phyloP scores from a whole-genome alignment of 2,329 filamentous ascomycete species.

The Elsinoe fawcettii region DNA sequence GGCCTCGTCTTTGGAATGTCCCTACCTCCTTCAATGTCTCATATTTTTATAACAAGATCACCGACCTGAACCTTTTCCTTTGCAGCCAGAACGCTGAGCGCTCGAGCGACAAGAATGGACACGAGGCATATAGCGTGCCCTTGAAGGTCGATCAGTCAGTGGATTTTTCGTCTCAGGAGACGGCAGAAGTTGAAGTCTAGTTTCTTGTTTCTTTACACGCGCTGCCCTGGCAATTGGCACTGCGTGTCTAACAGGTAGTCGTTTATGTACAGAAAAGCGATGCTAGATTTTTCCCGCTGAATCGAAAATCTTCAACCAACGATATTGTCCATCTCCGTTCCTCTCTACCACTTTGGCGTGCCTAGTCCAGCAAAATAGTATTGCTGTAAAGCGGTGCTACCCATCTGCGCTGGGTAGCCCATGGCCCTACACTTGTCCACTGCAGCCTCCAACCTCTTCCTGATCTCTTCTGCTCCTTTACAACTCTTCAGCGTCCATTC shows the following conservation, averaged over 20 bases:
- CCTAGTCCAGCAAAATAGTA: constrained; percentile 27
- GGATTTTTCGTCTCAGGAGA: neutral
- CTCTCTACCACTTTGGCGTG: constrained; percentile 14
- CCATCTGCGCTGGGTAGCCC: constrained; percentile 31
- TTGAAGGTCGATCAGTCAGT: neutral
- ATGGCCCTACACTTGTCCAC: constrained; percentile 34
- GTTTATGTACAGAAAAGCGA: constrained; percentile 1
- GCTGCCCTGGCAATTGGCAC: neutral
- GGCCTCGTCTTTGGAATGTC: neutral
- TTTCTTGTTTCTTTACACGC: neutral
- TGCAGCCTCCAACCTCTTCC: constrained; percentile 32
- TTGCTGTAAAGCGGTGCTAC: constrained; percentile 29
- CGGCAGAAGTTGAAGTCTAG: neutral
- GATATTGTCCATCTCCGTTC: neutral
- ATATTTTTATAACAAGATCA: neutral
- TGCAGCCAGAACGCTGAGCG: neutral
- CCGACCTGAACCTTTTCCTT: neutral
- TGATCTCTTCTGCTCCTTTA: constrained; percentile 33
- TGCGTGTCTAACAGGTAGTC: neutral
- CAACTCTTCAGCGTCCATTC: constrained; percentile 30
- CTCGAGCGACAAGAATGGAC: neutral
- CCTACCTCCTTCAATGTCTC: constrained; percentile 11
- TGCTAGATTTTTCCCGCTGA: neutral
- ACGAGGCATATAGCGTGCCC: neutral
- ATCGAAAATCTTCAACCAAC: neutral